Evolutionary conservation across 306 rosid genomes (phyloP).

Genomic region (Glycine tomentella): DNA sequence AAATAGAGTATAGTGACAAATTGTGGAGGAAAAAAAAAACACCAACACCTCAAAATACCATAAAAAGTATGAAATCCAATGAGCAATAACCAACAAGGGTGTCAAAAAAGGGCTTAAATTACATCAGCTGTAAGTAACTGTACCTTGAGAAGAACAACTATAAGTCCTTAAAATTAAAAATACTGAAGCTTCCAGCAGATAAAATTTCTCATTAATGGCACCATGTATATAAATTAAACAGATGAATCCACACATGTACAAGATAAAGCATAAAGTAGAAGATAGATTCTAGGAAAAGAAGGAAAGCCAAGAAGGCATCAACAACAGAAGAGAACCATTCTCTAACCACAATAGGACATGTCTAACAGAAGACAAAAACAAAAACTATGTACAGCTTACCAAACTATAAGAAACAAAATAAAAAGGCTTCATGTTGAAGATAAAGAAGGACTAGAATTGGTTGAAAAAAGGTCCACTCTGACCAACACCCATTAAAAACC

Average conservation of each 20-base stretch:
- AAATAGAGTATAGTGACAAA: conserved; percentile 44
- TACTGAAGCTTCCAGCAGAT: conserved; percentile 29
- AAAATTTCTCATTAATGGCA: conserved; percentile 36
- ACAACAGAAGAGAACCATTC: conserved; percentile 47
- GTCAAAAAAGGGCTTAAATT: conserved; percentile 10
- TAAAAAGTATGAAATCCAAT: conserved; percentile 41
- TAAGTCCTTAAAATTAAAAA: conserved; percentile 31
- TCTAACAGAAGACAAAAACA: conserved; percentile 50
- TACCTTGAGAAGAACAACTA: conserved; percentile 33
- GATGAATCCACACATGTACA: conserved; percentile 16
- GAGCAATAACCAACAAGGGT: conserved; percentile 39
- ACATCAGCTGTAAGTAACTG: conserved; percentile 24
- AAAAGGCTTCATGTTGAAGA: conserved; percentile 63
- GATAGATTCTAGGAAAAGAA: conserved; percentile 43
- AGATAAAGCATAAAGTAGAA: conserved; percentile 38
- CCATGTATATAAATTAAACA: conserved; percentile 32
- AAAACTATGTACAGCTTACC: conserved; percentile 66
- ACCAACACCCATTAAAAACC: conserved; percentile 76
- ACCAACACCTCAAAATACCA: conserved; percentile 43
- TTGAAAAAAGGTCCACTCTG: conserved; percentile 63
- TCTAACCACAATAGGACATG: conserved; percentile 46
- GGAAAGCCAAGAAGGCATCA: conserved; percentile 45
- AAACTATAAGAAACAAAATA: conserved; percentile 58
- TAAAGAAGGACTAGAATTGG: conserved; percentile 56
- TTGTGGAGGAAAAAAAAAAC: conserved; percentile 31